Evolutionary conservation across 2,329 filamentous ascomycete species (phyloP).

Genomic region (Trichoderma sp.): DNA sequence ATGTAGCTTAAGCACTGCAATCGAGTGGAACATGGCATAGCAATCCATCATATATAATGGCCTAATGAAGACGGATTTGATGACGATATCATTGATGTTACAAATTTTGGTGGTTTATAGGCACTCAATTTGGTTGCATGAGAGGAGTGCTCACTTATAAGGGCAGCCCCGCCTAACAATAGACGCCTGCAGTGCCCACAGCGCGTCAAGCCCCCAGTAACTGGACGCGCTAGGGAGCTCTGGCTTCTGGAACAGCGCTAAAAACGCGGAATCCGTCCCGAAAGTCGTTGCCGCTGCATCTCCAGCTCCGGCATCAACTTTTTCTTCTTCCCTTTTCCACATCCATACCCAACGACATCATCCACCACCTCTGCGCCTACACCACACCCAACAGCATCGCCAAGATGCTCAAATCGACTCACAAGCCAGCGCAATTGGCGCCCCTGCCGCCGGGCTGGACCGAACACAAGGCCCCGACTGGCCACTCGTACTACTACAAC

Average conservation of each 20-base stretch:
- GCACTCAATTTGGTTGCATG: neutral
- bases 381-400: neutral
- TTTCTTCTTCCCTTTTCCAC: neutral
- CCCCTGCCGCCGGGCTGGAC: slow-evolving; percentile 82
- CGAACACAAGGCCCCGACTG: slow-evolving; percentile 87
- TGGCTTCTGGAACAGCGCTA: neutral
- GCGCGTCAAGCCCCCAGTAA: neutral
- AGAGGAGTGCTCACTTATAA: neutral
- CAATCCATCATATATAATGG: neutral
- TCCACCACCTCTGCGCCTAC: neutral
- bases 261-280: slow-evolving; percentile 2
- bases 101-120: neutral
- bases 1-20: no score
- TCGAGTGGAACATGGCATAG: no score
- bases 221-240: neutral
- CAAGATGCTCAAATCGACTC: slow-evolving; percentile 72
- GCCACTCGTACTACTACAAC: slow-evolving; percentile 89
- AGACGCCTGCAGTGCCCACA: neutral
- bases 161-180: neutral
- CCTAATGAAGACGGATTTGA: neutral
- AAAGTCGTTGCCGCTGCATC: neutral
- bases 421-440: slow-evolving; percentile 55
- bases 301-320: neutral
- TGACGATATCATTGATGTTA: neutral
- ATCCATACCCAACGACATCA: neutral